These are phyloP conservation scores for Fusarium musae DNA, from an alignment of 2,329 filamentous ascomycete genomes.

Conservation along the genomic window DNA sequence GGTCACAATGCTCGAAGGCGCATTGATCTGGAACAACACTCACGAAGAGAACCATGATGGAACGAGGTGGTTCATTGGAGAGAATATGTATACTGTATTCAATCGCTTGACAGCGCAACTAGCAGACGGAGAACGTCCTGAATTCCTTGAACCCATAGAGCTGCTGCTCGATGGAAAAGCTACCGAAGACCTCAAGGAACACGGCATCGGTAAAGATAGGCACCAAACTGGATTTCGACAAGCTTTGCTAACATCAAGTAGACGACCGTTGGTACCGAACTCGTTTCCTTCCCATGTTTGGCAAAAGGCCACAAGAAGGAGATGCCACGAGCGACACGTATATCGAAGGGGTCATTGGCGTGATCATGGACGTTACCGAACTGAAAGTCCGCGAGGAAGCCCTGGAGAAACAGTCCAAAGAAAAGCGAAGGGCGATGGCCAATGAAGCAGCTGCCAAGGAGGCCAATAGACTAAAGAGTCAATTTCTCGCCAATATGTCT, in stretches of 20 bases:
- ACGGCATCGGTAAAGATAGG: constrained; percentile 60
- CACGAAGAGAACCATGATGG: constrained; percentile 53
- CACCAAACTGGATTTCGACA: neutral
- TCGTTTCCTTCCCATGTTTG: constrained; percentile 73
- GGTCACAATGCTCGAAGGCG: constrained; percentile 77
- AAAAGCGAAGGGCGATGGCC: constrained; percentile 76
- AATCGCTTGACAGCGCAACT: constrained; percentile 58
- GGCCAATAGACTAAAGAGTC: constrained; percentile 81
- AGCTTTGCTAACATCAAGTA: constrained; percentile 41
- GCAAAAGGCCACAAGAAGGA: constrained; percentile 64
- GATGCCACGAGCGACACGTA: constrained; percentile 58
- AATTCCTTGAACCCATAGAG: constrained; percentile 69
- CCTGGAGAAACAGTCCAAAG: constrained; percentile 71
- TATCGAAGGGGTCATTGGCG: constrained; percentile 78
- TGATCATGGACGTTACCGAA: constrained; percentile 84
- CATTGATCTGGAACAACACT: constrained; percentile 65
- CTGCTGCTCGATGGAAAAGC: constrained; percentile 71
- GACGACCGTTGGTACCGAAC: constrained; percentile 76
- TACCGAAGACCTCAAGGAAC: constrained; percentile 72
- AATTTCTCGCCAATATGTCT: constrained; percentile 85
- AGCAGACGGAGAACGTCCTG: constrained; percentile 55
- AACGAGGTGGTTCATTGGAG: constrained; percentile 65
- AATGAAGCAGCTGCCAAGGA: constrained; percentile 84
- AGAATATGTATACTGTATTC: constrained; percentile 74
- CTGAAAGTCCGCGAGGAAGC: constrained; percentile 62